Conservation (phyloP, 1,139 yeast species). For the Yamadazyma atlantica region DNA sequence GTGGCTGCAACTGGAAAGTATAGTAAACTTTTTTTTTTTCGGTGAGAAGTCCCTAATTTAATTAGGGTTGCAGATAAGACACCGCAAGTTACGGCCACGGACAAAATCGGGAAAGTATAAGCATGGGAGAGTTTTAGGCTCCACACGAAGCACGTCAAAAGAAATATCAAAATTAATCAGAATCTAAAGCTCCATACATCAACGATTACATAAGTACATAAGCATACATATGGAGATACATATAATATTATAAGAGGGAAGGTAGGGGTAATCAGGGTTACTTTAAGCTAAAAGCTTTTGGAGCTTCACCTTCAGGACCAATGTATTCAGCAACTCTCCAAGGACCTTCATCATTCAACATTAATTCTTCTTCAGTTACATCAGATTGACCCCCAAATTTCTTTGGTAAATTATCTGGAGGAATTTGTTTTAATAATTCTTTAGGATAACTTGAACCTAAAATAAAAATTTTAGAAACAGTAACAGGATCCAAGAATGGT, state of each 20-base stretch:
- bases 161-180: too few relatives aligned
- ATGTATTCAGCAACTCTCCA: slow-evolving; percentile 89
- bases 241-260: neutral
- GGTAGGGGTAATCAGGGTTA: too few relatives aligned
- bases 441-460: slow-evolving; percentile 75
- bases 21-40: too few relatives aligned
- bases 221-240: neutral
- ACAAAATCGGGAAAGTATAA: too few relatives aligned
- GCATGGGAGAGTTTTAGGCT: too few relatives aligned
- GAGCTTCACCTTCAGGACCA: slow-evolving; percentile 87
- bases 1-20: too few relatives aligned
- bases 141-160: too few relatives aligned
- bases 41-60: too few relatives aligned
- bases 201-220: neutral
- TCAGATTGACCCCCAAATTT: slow-evolving; percentile 85
- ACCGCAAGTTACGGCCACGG: too few relatives aligned
- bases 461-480: slow-evolving; percentile 93
- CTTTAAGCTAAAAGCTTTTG: slow-evolving; percentile 44
- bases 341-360: slow-evolving; percentile 90
- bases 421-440: slow-evolving; percentile 88
- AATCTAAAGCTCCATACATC: neutral
- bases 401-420: slow-evolving; percentile 85
- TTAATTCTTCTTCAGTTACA: slow-evolving; percentile 74
- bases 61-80: too few relatives aligned
- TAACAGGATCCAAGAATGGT: slow-evolving; percentile 95